phyloP scores from a whole-genome alignment of 2,329 filamentous ascomycete genomes.

The Drechslerella coelobrocha region DNA sequence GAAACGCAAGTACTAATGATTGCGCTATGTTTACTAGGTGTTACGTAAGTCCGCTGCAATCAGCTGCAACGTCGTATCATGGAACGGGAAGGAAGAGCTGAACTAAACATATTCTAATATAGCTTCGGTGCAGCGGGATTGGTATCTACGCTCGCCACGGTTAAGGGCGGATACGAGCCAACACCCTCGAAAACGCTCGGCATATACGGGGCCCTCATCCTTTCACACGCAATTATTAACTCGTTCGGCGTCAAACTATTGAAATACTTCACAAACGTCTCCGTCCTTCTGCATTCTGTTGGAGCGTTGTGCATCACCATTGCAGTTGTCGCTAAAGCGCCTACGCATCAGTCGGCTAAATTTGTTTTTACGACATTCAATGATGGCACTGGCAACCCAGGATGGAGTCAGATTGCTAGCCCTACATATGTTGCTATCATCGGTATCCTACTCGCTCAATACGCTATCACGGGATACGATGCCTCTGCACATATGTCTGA shows the following conservation, averaged over 20 bases:
- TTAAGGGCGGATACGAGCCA: constrained; percentile 60
- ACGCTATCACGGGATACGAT: constrained; percentile 65
- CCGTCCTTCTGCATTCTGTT: constrained; percentile 65
- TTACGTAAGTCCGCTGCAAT: constrained; percentile 24
- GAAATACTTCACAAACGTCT: constrained; percentile 66
- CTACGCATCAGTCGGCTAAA: constrained; percentile 64
- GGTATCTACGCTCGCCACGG: constrained; percentile 61
- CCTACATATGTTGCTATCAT: constrained; percentile 65
- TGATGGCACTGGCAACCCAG: constrained; percentile 63
- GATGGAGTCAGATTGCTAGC: constrained; percentile 65
- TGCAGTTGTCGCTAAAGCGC: constrained; percentile 66
- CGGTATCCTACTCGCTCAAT: constrained; percentile 65
- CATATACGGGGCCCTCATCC: constrained; percentile 67
- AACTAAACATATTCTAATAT: neutral
- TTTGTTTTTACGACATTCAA: constrained; percentile 66
- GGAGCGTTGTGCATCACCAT: constrained; percentile 65
- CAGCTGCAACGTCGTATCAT: neutral
- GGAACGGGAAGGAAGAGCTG: neutral
- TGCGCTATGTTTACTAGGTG: constrained; percentile 9
- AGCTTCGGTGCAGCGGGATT: constrained; percentile 59
- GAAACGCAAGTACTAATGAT: constrained; percentile 8
- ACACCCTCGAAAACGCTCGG: constrained; percentile 64
- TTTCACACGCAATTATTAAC: constrained; percentile 66
- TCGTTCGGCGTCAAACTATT: constrained; percentile 67
- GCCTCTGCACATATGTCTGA: constrained; percentile 67